Conservation (phyloP, 306 rosid species). For the Crataegus laevigata region DNA sequence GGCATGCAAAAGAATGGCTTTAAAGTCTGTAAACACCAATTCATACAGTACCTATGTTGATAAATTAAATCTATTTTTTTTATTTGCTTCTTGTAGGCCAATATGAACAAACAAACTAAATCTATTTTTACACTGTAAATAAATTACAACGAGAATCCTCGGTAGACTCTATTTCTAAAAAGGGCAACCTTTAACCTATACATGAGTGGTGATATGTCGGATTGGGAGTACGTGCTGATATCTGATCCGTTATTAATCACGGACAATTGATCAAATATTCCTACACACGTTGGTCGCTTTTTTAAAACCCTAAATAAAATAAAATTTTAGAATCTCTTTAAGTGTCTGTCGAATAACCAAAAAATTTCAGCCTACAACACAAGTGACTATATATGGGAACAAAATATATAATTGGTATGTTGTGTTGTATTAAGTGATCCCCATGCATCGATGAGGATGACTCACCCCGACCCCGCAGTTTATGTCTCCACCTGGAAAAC, state of each 20-base stretch:
- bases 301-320: background rate
- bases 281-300: background rate
- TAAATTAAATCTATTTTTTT: too few relatives aligned
- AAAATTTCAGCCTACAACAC: background rate
- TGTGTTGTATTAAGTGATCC: background rate
- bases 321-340: background rate
- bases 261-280: background rate
- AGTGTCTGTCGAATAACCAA: background rate
- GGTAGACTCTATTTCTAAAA: background rate
- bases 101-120: background rate
- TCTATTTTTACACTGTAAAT: background rate
- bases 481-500: background rate
- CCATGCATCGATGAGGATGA: background rate
- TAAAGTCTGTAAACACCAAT: slow-evolving; percentile 8
- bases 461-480: background rate
- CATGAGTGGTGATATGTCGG: background rate
- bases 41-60: background rate
- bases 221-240: background rate
- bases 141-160: too few relatives aligned
- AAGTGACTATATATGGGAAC: background rate
- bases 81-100: background rate
- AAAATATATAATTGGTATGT: background rate
- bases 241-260: background rate
- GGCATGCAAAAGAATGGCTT: background rate
- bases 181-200: background rate